Base-by-base conservation (phyloP, 2,329 filamentous ascomycete species). In the Fusarium heterosporum region DNA sequence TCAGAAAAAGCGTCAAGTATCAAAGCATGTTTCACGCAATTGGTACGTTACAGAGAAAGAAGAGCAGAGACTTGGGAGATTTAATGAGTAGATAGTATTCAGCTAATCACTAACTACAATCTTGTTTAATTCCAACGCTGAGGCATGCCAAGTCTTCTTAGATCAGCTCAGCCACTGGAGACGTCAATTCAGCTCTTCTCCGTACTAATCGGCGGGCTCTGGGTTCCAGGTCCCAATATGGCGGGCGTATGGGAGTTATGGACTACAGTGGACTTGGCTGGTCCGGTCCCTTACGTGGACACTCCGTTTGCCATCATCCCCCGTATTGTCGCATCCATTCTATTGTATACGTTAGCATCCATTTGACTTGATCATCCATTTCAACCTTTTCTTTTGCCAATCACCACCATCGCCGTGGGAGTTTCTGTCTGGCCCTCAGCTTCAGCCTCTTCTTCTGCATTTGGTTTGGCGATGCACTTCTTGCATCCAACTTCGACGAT, bases 221-320 rank as follows among this genome's bases (percentile, higher is more conserved):
- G 48, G 64, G 61, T 62, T 68, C 57, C 68, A 54, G 64, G 34
- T 36, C n/a, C 34, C 34, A 10, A 16, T 36, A 36, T 36, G 34
- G 34, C 34, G 34, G 34, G 34, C 34, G 34, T 36, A 36, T 36
- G 16, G 8, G 16, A 9, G 34, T 17, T 36, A 17, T 36, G 10
- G 34, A 16, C 52, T 58, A 58, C 50, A 64, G 62, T 65, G 62
- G 62, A 36, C 49, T 66, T 36, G 34, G 34, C 34, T 53, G 50
- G 50, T 53, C 64, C 38, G 50, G 61, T 72, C 64, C 68, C 64
- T 73, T 73, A 73, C 71, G 71, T 73, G 71, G 71, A 73, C 71
- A 72, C 62, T 73, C 52, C 40, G 53, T 63, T 65, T 57, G 61
- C 70, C 66, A 72, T 68, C 69, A 49, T 59, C 51, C 62, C 61